These are phyloP conservation scores for Amanita pallidorosea DNA, from an alignment of 768 basidiomycete species.

Conservation along the genomic window DNA sequence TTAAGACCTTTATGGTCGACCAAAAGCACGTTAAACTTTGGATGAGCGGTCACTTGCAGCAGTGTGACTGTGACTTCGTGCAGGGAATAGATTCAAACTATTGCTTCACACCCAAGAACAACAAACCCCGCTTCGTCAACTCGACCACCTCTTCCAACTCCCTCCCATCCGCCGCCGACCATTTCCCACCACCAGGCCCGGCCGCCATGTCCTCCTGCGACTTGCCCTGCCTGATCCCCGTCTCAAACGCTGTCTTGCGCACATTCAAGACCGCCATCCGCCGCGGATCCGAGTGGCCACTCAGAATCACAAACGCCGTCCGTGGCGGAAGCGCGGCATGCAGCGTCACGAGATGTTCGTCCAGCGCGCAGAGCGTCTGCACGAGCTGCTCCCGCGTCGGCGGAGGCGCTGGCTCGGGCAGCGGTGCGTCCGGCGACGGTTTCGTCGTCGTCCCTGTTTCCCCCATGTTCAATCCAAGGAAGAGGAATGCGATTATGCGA, in stretches of 20 bases:
- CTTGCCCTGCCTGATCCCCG: conserved; percentile 43
- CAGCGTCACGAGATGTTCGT: conserved; percentile 49
- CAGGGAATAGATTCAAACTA: neutral
- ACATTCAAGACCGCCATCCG: conserved; percentile 64
- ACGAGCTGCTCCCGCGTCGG: conserved; percentile 24
- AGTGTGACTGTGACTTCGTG: no score
- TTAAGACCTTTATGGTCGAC: no score
- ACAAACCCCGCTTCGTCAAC: conserved; percentile 68
- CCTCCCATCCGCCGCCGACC: conserved; percentile 70
- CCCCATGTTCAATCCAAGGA: neutral
- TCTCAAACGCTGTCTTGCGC: conserved; percentile 66
- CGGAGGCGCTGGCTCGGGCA: conserved; percentile 16
- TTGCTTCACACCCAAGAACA: conserved; percentile 61
- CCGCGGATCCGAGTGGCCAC: conserved; percentile 84
- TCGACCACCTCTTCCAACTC: conserved; percentile 74
- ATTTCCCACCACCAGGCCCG: conserved; percentile 37
- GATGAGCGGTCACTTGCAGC: no score
- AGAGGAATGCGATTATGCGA: no score
- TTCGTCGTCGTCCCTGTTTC: conserved; percentile 59
- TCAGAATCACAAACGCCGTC: conserved; percentile 78
- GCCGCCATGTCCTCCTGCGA: conserved; percentile 36
- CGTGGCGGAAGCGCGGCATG: conserved; percentile 64
- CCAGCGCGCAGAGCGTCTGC: conserved; percentile 36
- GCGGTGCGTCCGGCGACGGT: conserved; percentile 24
- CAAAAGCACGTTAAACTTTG: no score